Base-by-base conservation (phyloP, 441 rosid species). In the Adansonia gregorii region DNA sequence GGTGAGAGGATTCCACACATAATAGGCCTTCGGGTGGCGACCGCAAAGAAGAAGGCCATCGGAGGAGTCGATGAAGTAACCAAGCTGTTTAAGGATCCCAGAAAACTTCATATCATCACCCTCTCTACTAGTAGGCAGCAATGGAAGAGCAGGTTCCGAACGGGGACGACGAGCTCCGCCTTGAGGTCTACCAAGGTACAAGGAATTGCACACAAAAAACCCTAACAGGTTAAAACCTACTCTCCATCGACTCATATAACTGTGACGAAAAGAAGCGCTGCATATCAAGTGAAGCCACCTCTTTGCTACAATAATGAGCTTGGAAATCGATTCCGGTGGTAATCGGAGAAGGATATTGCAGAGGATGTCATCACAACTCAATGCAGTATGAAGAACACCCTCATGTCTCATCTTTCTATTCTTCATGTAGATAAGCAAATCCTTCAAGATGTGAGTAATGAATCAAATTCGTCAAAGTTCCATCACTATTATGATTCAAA, bases 11-110 rank as follows among this genome's bases (percentile, higher is more conserved):
- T 90, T 86, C 88, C 88, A 90, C 70, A 88, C 74, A 85, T 73
- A 87, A 78, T 88, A 90, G 71, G 87, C 74, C 80, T 85, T 90
- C 3, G 93, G 92, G 80, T 90, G 92, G 14, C 92, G 87, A 51
- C 93, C 93, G 67, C 92, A 88, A 19, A 90, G 90, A 76, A 90
- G 83, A 78, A 86, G 63, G 17, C 93, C 92, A 10, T 86, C 82
- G 8, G 87, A 83, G 43, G 92, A 87, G 82, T 90, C 93, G 3
- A 90, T 87, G 75, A 87, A 88, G 82, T 88, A 90, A 15, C 92
- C 93, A 67, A 87, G 82, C 72, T 75, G 80, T 9, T 86, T 87
- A 19, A 88, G 82, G 54, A 72, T 43, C 80, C 85, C 86, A 31
- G 89, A 88, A 46, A 72, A 75, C 61, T 83, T 85, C 6, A 90